These are phyloP conservation scores for Chytridium lagenaria DNA, from an alignment of 371 early-diverging fungal genomes.

Conservation along the genomic window DNA sequence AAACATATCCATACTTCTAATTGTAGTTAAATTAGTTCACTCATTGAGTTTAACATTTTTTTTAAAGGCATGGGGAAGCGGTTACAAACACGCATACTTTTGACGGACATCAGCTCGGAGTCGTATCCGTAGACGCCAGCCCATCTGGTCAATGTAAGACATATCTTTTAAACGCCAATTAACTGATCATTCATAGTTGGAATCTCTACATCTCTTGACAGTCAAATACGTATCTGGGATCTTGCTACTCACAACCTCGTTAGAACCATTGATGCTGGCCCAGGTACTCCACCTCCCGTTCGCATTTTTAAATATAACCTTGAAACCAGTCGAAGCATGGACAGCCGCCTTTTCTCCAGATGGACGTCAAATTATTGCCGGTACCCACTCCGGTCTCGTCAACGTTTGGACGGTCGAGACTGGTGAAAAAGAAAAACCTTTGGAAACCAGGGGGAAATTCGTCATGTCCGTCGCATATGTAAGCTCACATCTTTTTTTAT, in stretches of 20 bases:
- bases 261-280: constrained; percentile 70
- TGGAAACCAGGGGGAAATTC: constrained; percentile 77
- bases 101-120: constrained; percentile 77
- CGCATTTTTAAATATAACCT: not conserved
- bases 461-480: constrained; percentile 79
- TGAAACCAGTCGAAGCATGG: constrained; percentile 76
- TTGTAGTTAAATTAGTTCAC: not conserved
- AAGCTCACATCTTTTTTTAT: constrained; percentile 35
- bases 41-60: constrained; percentile 1
- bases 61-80: constrained; percentile 68
- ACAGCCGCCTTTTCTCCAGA: constrained; percentile 75
- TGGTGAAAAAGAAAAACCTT: constrained; percentile 63
- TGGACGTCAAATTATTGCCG: constrained; percentile 72
- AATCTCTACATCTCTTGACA: constrained; percentile 79
- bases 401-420: constrained; percentile 71
- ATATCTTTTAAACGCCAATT: not conserved
- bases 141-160: constrained; percentile 68
- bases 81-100: constrained; percentile 64
- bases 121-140: constrained; percentile 76
- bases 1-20: too few species aligned
- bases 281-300: constrained; percentile 43
- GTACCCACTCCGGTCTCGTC: constrained; percentile 76
- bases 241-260: constrained; percentile 56
- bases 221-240: constrained; percentile 82
- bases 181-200: constrained; percentile 54